phyloP scores from a whole-genome alignment of 306 rosid genomes.

The Pterocarpus santalinus region DNA sequence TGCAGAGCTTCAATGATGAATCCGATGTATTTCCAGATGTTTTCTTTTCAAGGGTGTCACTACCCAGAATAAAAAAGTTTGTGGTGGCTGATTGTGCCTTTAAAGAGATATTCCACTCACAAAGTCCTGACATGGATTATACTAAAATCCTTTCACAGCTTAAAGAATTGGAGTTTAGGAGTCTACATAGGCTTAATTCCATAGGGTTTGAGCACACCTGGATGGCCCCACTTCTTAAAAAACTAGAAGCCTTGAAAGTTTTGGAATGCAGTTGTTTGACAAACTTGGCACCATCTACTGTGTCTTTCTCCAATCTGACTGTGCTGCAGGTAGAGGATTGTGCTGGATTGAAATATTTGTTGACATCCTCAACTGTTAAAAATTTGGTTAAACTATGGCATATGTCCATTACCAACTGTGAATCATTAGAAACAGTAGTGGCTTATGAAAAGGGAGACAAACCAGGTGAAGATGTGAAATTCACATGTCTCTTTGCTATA shows the following conservation, averaged over 20 bases:
- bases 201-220: conserved; percentile 12
- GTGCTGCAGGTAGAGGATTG: not conserved
- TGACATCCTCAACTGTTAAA: not conserved
- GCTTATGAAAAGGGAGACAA: too few species aligned
- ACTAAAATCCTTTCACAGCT: not conserved
- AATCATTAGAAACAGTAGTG: too few species aligned
- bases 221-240: not conserved
- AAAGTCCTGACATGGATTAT: not conserved
- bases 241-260: not conserved
- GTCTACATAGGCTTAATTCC: not conserved
- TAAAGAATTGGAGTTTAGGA: not conserved
- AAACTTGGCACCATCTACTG: not conserved
- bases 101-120: conserved; percentile 6
- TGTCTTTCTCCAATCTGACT: conserved; percentile 22
- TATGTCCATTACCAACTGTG: not conserved
- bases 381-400: not conserved
- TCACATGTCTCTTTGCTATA: too few species aligned
- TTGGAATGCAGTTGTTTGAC: not conserved
- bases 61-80: not conserved
- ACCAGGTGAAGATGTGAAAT: too few species aligned
- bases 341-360: conserved; percentile 7
- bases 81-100: not conserved
- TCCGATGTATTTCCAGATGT: not conserved
- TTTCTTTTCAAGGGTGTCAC: not conserved
- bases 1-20: not conserved